phyloP scores from a whole-genome alignment of 305 asterid species.

The Solanum aculeatissimum region DNA sequence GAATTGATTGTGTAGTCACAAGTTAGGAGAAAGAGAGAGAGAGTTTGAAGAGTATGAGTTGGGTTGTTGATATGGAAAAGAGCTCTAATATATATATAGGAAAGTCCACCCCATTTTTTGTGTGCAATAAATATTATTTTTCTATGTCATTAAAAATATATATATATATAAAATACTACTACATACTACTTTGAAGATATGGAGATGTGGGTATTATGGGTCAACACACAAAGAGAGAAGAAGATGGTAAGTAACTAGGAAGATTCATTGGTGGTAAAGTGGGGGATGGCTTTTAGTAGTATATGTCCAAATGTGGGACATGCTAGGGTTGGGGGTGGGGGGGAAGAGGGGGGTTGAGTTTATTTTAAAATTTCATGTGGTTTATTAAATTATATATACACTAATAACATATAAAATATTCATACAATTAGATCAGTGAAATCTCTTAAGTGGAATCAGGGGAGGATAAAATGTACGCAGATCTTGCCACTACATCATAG shows the following conservation, averaged over 20 bases:
- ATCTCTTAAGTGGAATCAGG: no score
- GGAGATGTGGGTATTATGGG: conserved; percentile 45
- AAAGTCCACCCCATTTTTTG: conserved; percentile 1
- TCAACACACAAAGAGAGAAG: conserved; percentile 32
- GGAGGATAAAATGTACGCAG: no score
- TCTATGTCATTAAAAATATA: neutral
- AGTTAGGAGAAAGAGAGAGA: neutral
- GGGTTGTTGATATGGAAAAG: conserved; percentile 19
- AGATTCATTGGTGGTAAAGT: conserved; percentile 34
- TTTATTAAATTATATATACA: neutral
- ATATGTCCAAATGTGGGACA: neutral
- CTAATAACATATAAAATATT: neutral
- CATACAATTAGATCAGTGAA: neutral
- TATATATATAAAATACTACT: neutral
- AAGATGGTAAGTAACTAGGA: conserved; percentile 39
- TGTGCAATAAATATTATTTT: neutral
- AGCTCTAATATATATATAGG: conserved; percentile 21
- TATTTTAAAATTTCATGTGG: neutral
- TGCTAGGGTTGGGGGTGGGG: neutral
- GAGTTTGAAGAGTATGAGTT: conserved; percentile 15
- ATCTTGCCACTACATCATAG: no score
- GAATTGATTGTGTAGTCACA: neutral
- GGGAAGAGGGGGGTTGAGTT: neutral
- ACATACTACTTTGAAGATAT: conserved; percentile 3
- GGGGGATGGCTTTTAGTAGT: neutral